Evolutionary conservation across 257 asterid species (phyloP).

Genomic region (Rhazya stricta): DNA sequence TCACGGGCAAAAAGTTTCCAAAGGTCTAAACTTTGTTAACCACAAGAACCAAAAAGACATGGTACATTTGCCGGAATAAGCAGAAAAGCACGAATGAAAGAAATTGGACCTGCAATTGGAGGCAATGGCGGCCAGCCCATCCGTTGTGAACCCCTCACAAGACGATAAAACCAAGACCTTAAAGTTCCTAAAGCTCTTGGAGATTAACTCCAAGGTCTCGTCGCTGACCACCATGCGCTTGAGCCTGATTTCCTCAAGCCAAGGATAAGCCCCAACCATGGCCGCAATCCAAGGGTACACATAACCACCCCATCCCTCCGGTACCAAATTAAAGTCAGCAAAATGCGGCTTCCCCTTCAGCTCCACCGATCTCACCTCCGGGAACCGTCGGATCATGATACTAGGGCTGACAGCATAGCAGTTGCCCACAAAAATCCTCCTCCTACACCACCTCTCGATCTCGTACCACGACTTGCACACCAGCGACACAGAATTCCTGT

Average conservation of each 20-base stretch:
- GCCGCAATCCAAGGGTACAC: conserved; percentile 67
- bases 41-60: not conserved
- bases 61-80: not conserved
- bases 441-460: conserved; percentile 83
- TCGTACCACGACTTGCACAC: conserved; percentile 96
- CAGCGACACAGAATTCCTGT: conserved; percentile 74
- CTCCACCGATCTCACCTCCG: conserved; percentile 68
- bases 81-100: not conserved
- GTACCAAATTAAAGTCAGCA: conserved; percentile 85
- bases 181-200: conserved; percentile 67
- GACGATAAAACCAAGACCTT: conserved; percentile 68
- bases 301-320: conserved; percentile 89
- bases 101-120: conserved; percentile 73
- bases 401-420: conserved; percentile 76
- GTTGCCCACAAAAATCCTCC: conserved; percentile 72
- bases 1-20: not conserved
- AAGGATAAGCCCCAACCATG: conserved; percentile 65
- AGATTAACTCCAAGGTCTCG: conserved; percentile 71
- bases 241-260: conserved; percentile 80
- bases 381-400: conserved; percentile 69
- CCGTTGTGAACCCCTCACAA: conserved; percentile 84
- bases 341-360: conserved; percentile 94
- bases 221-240: conserved; percentile 88
- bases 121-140: conserved; percentile 85
- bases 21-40: conserved; percentile 7